Evolutionary conservation across 2,329 filamentous ascomycete genomes (phyloP).

Genomic region (Zasmidium cellare): DNA sequence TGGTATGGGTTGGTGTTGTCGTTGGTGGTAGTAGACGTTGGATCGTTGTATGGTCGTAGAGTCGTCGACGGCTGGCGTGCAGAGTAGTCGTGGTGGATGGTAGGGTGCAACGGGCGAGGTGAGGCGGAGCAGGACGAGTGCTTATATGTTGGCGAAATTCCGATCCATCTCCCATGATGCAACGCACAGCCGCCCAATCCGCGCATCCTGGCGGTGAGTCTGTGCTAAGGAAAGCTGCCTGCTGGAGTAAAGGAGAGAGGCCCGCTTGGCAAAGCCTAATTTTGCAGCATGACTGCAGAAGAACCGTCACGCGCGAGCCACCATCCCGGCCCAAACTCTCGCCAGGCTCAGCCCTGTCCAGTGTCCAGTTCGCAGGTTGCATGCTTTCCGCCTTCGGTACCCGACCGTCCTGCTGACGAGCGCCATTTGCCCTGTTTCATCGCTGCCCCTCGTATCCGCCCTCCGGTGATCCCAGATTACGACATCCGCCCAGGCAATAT

Average conservation of each 20-base stretch:
- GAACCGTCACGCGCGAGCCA: conserved; percentile 8
- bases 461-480: conserved; percentile 4
- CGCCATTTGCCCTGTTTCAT: conserved; percentile 4
- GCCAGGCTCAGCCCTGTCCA: conserved; percentile 5
- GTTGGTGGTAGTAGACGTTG: background rate
- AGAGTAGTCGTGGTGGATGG: conserved; percentile 1
- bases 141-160: conserved; percentile 17
- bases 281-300: conserved; percentile 5
- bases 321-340: conserved; percentile 5
- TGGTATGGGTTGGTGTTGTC: background rate
- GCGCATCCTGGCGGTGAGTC: conserved; percentile 18
- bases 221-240: conserved; percentile 21
- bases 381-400: conserved; percentile 6
- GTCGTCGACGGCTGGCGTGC: conserved; percentile 4
- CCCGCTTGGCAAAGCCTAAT: conserved; percentile 10
- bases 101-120: background rate
- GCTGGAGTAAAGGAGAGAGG: conserved; percentile 12
- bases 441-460: conserved; percentile 1
- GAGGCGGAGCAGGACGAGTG: conserved; percentile 8
- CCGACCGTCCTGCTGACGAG: conserved; percentile 2
- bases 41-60: conserved; percentile 6
- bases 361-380: background rate
- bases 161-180: conserved; percentile 29
- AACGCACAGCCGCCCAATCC: conserved; percentile 14
- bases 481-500: conserved; percentile 2